phyloP scores from a whole-genome alignment of 768 basidiomycete species.

The Scleroderma bovista region DNA sequence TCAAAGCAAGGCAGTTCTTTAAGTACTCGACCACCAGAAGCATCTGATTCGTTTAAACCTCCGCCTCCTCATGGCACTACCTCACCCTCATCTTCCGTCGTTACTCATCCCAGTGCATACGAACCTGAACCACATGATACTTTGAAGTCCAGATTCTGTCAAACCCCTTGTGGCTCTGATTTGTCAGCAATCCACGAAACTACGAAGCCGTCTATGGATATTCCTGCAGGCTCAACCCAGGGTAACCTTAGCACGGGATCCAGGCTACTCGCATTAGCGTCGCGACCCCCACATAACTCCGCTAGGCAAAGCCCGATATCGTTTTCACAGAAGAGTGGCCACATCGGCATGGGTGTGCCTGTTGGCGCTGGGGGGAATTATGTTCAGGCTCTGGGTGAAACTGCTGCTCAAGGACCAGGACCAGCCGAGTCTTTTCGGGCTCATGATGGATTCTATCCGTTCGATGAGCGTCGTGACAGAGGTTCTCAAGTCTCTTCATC shows the following conservation, averaged over 20 bases:
- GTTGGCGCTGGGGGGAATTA: slow-evolving; percentile 7
- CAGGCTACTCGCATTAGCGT: slow-evolving; percentile 37
- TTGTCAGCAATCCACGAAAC: slow-evolving; percentile 10
- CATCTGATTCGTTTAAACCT: not conserved
- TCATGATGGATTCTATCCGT: slow-evolving; percentile 46
- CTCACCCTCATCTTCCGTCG: slow-evolving; percentile 6
- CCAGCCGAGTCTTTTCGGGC: slow-evolving; percentile 9
- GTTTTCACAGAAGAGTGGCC: slow-evolving; percentile 20
- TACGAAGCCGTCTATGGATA: slow-evolving; percentile 31
- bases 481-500: slow-evolving; percentile 6
- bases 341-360: slow-evolving; percentile 4
- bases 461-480: slow-evolving; percentile 39
- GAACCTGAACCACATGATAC: slow-evolving; percentile 17
- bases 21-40: not conserved
- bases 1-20: not conserved
- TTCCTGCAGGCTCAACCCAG: slow-evolving; percentile 33
- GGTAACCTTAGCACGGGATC: slow-evolving; percentile 35
- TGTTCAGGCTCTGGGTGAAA: slow-evolving; percentile 11
- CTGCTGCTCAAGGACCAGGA: slow-evolving; percentile 9
- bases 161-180: slow-evolving; percentile 25
- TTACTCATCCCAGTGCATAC: not conserved
- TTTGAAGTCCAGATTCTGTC: slow-evolving; percentile 32
- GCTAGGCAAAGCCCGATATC: slow-evolving; percentile 17
- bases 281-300: slow-evolving; percentile 21
- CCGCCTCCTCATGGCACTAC: slow-evolving; percentile 3